Evolutionary conservation across 441 rosid genomes (phyloP), one percentile per base, ranked within the genome.

Genomic region (Bruguiera hainesii): DNA sequence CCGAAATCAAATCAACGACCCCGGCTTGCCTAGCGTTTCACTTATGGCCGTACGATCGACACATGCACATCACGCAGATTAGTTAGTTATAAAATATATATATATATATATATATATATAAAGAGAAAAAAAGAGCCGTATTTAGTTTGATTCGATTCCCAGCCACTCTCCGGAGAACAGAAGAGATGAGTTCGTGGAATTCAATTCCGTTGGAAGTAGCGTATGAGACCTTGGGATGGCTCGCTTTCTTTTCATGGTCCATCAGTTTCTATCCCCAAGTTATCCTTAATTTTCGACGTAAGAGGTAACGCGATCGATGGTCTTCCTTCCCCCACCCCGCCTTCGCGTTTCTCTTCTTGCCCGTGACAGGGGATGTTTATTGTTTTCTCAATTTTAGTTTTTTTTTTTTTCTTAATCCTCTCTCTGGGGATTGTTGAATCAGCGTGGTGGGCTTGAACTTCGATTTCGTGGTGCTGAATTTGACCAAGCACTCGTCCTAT

Each of bases 361-460:
- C 13, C 48, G 2, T 11, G 48, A 39, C 48, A 39, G 13, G 48
- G 18, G 48, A 39, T 33, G 10, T 19, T 65, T 5, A 35, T 2
- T 18, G 9, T 3, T 33, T 66, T 23, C n/a, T 7, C 46, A 7
- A 10, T 16, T 25, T 20, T 61, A 23, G 23, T 10, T 37, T 23
- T 30, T 33, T 18, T 19, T 21, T 56, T 26, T 50, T 50, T 42
- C 9, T 56, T 2, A 11, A 4, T 16, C 4, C 6, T 1, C 8
- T 0, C 21, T 8, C 2, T 7, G 2, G 11, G 11, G 25, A 51
- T 6, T 48, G 30, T 1, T 53, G 58, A 10, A 8, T 16, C 79
- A 94, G 97, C 55, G 97, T 94, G 66, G 92, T 91, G 74, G 99
- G 99, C 23, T 73, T 94, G 84, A 94, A 86, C 75, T 91, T 94